These are phyloP conservation scores for Prunus mongolica DNA, from an alignment of 306 rosid species.

Conservation along the genomic window DNA sequence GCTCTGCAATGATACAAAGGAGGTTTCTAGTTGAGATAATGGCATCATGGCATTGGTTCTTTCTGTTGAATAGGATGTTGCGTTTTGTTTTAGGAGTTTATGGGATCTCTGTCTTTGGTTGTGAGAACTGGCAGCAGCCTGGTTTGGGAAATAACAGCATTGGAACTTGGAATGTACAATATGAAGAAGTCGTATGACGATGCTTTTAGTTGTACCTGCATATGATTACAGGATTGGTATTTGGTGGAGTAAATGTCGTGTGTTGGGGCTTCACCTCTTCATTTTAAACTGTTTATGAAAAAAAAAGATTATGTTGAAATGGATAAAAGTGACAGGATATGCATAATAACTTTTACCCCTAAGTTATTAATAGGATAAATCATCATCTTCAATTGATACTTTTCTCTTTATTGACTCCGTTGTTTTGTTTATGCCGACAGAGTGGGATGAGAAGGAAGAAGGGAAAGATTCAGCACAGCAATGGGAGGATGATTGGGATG, in stretches of 20 bases:
- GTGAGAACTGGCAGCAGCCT: neutral
- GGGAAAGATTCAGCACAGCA: slow-evolving; percentile 66
- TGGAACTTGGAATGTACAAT: neutral
- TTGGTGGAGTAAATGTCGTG: neutral
- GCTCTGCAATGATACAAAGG: neutral
- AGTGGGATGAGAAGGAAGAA: slow-evolving; percentile 71
- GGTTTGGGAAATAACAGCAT: neutral
- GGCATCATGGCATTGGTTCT: neutral
- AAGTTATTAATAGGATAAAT: neutral
- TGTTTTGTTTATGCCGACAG: slow-evolving; percentile 23
- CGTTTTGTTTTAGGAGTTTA: neutral
- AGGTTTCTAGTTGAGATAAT: neutral
- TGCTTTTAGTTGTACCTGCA: neutral
- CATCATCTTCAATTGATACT: neutral
- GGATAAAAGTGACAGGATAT: neutral
- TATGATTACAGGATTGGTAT: neutral
- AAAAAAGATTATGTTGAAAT: neutral
- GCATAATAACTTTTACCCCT: neutral
- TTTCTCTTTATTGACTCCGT: neutral
- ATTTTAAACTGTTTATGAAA: neutral
- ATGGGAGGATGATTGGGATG: slow-evolving; percentile 95
- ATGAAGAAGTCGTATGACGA: neutral
- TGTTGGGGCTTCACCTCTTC: neutral
- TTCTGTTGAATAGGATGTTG: neutral
- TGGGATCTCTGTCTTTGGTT: neutral